These are phyloP conservation scores for Trichomonascus vanleenenianus DNA, from an alignment of 805 yeast species.

Conservation along the genomic window DNA sequence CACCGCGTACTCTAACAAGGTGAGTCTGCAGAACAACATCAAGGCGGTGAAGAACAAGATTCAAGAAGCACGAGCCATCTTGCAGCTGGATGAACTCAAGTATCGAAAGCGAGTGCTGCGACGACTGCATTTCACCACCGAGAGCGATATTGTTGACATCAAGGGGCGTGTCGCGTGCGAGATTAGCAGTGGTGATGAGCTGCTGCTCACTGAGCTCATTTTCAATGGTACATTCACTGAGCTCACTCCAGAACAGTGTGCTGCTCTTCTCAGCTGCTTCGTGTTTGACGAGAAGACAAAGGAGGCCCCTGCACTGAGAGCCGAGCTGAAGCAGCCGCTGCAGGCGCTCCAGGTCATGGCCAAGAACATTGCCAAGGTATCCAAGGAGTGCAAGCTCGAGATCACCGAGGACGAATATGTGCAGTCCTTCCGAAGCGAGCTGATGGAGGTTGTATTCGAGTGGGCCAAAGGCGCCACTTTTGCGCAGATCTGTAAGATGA, in stretches of 20 bases:
- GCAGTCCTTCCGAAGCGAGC: slow-evolving; percentile 82
- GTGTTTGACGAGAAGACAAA: slow-evolving; percentile 95
- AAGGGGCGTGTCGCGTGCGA: slow-evolving; percentile 98
- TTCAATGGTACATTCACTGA: slow-evolving; percentile 95
- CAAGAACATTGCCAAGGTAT: slow-evolving; percentile 76
- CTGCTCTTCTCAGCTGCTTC: slow-evolving; percentile 86
- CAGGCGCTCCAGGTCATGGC: slow-evolving; percentile 90
- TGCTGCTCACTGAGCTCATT: slow-evolving; percentile 82
- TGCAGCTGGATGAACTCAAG: slow-evolving; percentile 89
- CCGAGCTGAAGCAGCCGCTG: slow-evolving; percentile 89
- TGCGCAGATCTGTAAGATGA: slow-evolving; percentile 96
- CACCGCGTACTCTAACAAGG: slow-evolving; percentile 56
- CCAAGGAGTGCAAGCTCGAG: slow-evolving; percentile 84
- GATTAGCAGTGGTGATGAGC: slow-evolving; percentile 73
- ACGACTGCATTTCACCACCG: slow-evolving; percentile 79
- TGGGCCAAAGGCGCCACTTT: slow-evolving; percentile 97
- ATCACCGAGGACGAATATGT: slow-evolving; percentile 87
- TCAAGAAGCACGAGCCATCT: slow-evolving; percentile 77
- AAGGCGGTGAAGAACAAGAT: slow-evolving; percentile 57
- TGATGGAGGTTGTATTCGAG: slow-evolving; percentile 93
- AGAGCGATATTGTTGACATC: slow-evolving; percentile 88
- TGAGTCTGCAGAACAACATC: slow-evolving; percentile 51
- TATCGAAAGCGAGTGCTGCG: slow-evolving; percentile 89
- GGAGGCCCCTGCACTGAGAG: slow-evolving; percentile 72
- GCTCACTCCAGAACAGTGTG: slow-evolving; percentile 80